Percentiles rank a stretch among this genome's conserved stretches.
These are phyloP conservation scores for Zygosaccharomyces pseudorouxii DNA, from an alignment of 805 yeast genomes.

Conservation along the genomic window DNA sequence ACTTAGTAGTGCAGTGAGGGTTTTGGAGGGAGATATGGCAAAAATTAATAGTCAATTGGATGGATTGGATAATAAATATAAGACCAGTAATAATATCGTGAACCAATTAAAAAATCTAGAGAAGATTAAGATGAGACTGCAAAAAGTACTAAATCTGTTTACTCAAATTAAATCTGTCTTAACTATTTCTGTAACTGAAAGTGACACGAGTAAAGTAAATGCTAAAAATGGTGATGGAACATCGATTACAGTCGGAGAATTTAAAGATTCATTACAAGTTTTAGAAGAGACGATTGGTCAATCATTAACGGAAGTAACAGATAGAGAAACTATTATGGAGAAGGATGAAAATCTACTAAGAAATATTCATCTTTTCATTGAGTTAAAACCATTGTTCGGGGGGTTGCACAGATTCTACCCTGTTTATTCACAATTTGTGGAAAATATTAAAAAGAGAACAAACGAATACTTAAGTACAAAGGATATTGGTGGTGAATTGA, in stretches of 20 bases:
- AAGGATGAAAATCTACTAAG: constrained; percentile 37
- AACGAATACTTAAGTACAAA: constrained; percentile 34
- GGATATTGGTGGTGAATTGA: constrained; percentile 21
- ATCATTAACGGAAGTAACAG: constrained; percentile 36
- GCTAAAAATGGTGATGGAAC: constrained; percentile 10
- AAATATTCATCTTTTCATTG: constrained; percentile 46
- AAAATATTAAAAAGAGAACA: constrained; percentile 38
- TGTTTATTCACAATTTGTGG: constrained; percentile 46
- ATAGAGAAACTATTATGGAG: constrained; percentile 17
- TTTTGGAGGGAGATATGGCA: constrained; percentile 47
- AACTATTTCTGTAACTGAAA: constrained; percentile 24
- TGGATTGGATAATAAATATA: constrained; percentile 21
- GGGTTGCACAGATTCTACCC: constrained; percentile 48
- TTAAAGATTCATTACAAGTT: constrained; percentile 40
- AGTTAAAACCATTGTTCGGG: constrained; percentile 49
- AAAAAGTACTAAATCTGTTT: constrained; percentile 44
- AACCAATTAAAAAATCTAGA: constrained; percentile 43
- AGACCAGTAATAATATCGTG: constrained; percentile 16
- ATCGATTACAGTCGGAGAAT: constrained; percentile 28
- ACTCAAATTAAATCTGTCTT: constrained; percentile 41
- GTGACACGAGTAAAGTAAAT: constrained; percentile 5
- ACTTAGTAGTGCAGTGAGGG: constrained; percentile 51
- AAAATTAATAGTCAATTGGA: constrained; percentile 31
- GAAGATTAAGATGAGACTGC: constrained; percentile 42
- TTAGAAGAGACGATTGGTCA: constrained; percentile 44